Base-by-base conservation (phyloP, 129 eudicot genomes). In the Lactuca sativa region DNA sequence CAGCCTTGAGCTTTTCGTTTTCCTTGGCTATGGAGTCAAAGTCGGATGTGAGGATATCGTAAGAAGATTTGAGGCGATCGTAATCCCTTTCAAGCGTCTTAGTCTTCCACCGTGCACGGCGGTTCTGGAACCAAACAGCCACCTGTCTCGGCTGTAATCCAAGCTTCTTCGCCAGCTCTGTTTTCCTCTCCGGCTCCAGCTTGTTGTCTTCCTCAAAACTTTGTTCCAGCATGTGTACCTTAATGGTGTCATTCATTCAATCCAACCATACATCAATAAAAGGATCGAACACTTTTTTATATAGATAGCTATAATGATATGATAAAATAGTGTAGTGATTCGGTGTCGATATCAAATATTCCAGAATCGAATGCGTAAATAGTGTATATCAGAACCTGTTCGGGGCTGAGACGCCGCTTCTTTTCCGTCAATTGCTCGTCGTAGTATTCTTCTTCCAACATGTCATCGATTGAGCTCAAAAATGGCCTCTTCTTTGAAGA, bases 41-140 rank as follows among this genome's bases (percentile, higher is more conserved):
- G 57, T 84, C 85, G 4, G 95, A 78, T 9, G 74, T 51, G 63
- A 90, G 95, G 43, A 85, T 57, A 37, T 86, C 97, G 33, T 70
- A 90, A 64, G 88, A 78, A 66, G 95, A 78, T 15, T 87, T 86
- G 40, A 90, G 91, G 44, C 77, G 82, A 82, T 88, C 96, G 69
- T 85, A 91, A 56, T 88, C 92, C 73, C 86, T 85, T 81, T 91
- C 96, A 14, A 91, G 96, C 56, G 88, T 88, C 80, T 91, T 91
- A 16, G 96, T 86, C 86, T 88, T 91, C 92, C 92, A 91, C 81
- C 96, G 77, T 10, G 97, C 97, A 49, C 97, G 96, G 73, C 96
- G 96, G 88, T 91, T 91, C 71, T 88, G 97, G 82, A 91, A 91
- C 97, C 97, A 91, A 44, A 91, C 92, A 37, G 97, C 97, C 86